phyloP scores from a whole-genome alignment of 768 basidiomycete species.

The Clavaria fumosa region DNA sequence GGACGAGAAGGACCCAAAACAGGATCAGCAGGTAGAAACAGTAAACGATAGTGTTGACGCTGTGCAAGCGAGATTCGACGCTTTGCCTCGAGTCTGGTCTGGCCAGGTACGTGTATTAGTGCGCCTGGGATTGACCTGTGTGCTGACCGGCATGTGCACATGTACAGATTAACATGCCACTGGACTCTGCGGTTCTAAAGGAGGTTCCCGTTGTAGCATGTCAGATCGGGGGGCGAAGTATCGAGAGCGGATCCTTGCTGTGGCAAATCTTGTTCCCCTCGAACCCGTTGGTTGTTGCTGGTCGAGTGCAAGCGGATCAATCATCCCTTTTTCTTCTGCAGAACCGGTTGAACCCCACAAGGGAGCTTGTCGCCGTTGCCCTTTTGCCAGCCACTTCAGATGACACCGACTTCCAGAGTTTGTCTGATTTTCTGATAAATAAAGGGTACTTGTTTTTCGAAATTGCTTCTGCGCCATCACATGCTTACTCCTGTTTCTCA shows the following conservation, averaged over 20 bases:
- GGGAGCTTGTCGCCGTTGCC: constrained; percentile 67
- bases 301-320: constrained; percentile 63
- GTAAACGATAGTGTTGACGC: constrained; percentile 20
- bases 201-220: constrained; percentile 52
- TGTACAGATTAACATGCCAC: constrained; percentile 59
- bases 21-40: constrained; percentile 15
- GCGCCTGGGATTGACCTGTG: constrained; percentile 9
- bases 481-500: constrained; percentile 18
- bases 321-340: constrained; percentile 69
- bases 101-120: constrained; percentile 41
- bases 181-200: constrained; percentile 56
- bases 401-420: constrained; percentile 38
- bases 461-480: constrained; percentile 5
- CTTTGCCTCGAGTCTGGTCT: constrained; percentile 49
- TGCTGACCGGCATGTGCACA: constrained; percentile 3
- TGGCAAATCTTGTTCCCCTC: constrained; percentile 72
- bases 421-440: constrained; percentile 51
- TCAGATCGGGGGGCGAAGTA: constrained; percentile 61
- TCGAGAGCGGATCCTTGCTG: constrained; percentile 40
- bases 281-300: constrained; percentile 59
- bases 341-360: constrained; percentile 57
- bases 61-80: constrained; percentile 36
- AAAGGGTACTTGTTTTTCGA: constrained; percentile 44
- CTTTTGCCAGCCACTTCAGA: constrained; percentile 38
- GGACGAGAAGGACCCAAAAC: constrained; percentile 43